These are phyloP conservation scores for Boletellus sp. DNA, from an alignment of 768 basidiomycete genomes.

Conservation along the genomic window DNA sequence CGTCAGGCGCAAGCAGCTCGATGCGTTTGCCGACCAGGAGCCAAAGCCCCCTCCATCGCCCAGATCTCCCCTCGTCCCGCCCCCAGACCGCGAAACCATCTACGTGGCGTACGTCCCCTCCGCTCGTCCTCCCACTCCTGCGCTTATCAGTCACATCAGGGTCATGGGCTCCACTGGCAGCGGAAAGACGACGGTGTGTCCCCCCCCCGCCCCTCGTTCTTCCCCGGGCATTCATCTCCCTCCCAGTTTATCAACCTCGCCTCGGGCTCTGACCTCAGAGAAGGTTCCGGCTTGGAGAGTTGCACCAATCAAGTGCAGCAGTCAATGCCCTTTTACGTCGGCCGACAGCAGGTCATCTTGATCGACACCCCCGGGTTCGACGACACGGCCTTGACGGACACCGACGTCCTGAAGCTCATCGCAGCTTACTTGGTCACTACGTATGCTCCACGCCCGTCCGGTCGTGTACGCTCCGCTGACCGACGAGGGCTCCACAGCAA, in stretches of 20 bases:
- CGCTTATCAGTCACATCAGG: slow-evolving; percentile 29
- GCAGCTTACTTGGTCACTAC: slow-evolving; percentile 36
- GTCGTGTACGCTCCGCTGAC: not conserved
- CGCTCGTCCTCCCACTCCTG: not conserved
- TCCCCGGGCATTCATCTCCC: slow-evolving; percentile 4
- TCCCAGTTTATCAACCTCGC: slow-evolving; percentile 37
- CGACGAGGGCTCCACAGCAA: slow-evolving; percentile 27
- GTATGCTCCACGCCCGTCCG: slow-evolving; percentile 12
- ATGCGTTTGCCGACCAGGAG: slow-evolving; percentile 26
- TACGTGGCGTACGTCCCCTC: slow-evolving; percentile 25
- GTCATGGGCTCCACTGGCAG: slow-evolving; percentile 35
- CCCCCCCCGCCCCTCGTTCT: not conserved
- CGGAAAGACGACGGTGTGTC: slow-evolving; percentile 34
- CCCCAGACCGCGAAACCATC: slow-evolving; percentile 23
- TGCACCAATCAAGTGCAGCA: slow-evolving; percentile 34
- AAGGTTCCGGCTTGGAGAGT: slow-evolving; percentile 35
- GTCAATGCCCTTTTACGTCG: slow-evolving; percentile 23
- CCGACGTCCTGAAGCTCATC: slow-evolving; percentile 49
- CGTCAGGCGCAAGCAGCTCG: slow-evolving; percentile 23
- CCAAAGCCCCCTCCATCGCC: slow-evolving; percentile 16
- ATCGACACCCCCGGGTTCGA: slow-evolving; percentile 67
- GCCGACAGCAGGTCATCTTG: slow-evolving; percentile 40
- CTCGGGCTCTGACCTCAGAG: slow-evolving; percentile 30
- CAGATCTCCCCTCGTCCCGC: slow-evolving; percentile 5
- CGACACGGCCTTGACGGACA: slow-evolving; percentile 48